phyloP scores from a whole-genome alignment of 1,284 basidiomycete genomes.

The Cryptococcus sp. region DNA sequence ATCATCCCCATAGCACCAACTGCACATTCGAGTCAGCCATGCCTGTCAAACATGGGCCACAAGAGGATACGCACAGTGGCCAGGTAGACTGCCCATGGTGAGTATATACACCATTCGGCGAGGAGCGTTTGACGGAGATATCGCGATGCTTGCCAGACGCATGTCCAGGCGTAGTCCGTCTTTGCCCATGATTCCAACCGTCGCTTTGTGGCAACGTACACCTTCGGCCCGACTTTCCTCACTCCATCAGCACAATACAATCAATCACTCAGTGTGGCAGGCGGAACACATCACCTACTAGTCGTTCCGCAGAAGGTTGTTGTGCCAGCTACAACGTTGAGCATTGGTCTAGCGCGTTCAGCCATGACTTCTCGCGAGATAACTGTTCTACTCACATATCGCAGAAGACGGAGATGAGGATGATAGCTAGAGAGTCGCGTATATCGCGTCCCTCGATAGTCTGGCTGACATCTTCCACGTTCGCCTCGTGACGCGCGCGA shows the following conservation, averaged over 20 bases:
- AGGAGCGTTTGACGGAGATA: constrained; percentile 39
- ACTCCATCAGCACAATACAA: neutral
- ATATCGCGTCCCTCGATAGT: constrained; percentile 36
- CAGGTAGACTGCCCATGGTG: constrained; percentile 42
- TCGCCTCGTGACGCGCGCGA: constrained; percentile 36
- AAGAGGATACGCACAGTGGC: constrained; percentile 34
- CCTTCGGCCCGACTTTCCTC: constrained; percentile 28
- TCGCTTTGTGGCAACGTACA: constrained; percentile 36
- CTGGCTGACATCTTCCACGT: constrained; percentile 17
- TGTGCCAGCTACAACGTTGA: constrained; percentile 44
- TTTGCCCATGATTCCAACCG: constrained; percentile 40
- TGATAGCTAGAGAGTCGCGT: constrained; percentile 41
- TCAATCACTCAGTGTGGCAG: neutral
- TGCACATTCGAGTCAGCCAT: neutral
- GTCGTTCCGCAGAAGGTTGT: constrained; percentile 35
- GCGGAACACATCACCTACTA: constrained; percentile 16
- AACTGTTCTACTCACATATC: constrained; percentile 33
- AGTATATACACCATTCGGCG: constrained; percentile 35
- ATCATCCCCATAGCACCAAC: constrained; percentile 38
- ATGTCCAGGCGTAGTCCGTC: constrained; percentile 45
- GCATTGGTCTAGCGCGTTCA: constrained; percentile 32
- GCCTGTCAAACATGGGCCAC: neutral
- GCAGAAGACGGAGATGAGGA: constrained; percentile 42
- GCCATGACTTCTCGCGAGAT: neutral
- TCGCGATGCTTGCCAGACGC: constrained; percentile 44